Evolutionary conservation across 192 early-diverging fungal genomes (phyloP).

Genomic region (Backusella tuberculispora): DNA sequence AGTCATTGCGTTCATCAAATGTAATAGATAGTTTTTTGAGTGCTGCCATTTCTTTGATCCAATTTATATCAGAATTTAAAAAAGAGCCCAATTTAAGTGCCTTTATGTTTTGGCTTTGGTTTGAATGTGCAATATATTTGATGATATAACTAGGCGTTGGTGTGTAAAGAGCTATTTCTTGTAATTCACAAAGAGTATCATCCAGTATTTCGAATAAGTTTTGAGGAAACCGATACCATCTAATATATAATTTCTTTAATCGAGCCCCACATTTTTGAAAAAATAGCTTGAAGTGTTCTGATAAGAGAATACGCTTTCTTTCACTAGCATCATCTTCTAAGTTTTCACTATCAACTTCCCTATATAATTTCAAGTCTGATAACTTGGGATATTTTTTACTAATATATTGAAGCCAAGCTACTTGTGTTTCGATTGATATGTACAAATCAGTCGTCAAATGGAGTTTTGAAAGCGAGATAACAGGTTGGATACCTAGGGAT

Average conservation of each 20-base stretch:
- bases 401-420: not conserved
- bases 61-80: not conserved
- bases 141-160: not conserved
- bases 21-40: not conserved
- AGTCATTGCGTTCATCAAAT: not conserved
- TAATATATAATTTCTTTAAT: not conserved
- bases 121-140: not conserved
- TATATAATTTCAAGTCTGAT: not conserved
- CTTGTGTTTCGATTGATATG: not conserved
- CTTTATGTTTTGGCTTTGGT: not conserved
- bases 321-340: not conserved
- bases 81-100: not conserved
- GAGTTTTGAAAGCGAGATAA: not conserved
- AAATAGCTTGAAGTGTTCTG: not conserved
- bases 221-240: not conserved
- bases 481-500: not conserved
- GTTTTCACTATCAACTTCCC: not conserved
- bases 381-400: not conserved
- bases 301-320: not conserved
- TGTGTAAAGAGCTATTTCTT: not conserved
- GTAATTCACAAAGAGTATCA: not conserved
- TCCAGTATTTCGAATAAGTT: constrained; percentile 3
- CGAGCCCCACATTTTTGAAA: not conserved
- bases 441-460: not conserved
- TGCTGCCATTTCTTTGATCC: not conserved